These are phyloP conservation scores for Ilex aquifolium DNA, from an alignment of 257 asterid species.

Conservation along the genomic window DNA sequence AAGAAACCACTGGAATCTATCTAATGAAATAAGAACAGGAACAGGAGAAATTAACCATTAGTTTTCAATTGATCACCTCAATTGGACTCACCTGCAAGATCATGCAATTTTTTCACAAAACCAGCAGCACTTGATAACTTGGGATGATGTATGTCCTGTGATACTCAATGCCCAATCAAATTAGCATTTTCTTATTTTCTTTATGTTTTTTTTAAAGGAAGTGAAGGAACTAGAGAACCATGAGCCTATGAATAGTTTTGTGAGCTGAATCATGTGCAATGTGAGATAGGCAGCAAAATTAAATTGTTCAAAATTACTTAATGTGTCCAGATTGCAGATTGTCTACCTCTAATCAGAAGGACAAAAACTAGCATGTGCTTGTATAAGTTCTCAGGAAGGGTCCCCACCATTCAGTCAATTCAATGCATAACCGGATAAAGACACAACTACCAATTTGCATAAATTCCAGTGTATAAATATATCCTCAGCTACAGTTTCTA, in stretches of 20 bases:
- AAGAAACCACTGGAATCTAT: constrained; percentile 12
- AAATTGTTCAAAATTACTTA: too few species aligned
- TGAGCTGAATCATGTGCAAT: too few species aligned
- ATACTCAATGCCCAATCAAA: constrained; percentile 2
- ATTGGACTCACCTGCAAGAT: constrained; percentile 68
- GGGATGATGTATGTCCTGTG: constrained; percentile 78
- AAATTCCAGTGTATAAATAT: too few species aligned
- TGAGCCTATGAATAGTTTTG: neutral
- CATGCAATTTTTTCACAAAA: constrained; percentile 84
- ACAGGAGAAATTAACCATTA: constrained; percentile 4
- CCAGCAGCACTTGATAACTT: constrained; percentile 87
- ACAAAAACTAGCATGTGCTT: neutral
- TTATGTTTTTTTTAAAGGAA: neutral
- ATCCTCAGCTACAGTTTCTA: too few species aligned
- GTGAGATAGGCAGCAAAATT: neutral
- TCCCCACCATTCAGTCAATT: too few species aligned
- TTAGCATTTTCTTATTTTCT: too few species aligned
- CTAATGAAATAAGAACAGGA: constrained; percentile 5
- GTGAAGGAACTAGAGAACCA: neutral
- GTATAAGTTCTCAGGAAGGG: neutral
- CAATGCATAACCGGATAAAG: too few species aligned
- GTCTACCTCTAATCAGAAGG: neutral
- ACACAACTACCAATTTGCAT: too few species aligned
- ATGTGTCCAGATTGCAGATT: neutral
- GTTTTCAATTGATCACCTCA: constrained; percentile 1